Evolutionary conservation across 2,329 filamentous ascomycete genomes (phyloP).

Genomic region (Massarina eburnea): DNA sequence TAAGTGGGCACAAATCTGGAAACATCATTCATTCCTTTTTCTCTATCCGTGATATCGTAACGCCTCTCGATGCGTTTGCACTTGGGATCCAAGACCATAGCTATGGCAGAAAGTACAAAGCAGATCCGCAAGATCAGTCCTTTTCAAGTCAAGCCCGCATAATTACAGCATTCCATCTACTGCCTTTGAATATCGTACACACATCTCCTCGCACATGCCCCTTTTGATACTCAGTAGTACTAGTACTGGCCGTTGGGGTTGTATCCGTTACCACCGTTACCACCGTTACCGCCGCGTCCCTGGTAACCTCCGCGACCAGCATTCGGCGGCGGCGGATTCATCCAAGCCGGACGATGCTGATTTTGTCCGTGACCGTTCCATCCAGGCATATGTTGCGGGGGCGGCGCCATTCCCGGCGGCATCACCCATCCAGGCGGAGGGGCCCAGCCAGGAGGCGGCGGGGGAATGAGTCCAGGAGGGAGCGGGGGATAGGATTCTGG

Average conservation of each 20-base stretch:
- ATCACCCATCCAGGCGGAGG: background rate
- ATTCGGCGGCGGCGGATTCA: slow-evolving; percentile 1
- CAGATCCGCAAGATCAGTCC: too few relatives aligned
- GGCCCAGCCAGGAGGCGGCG: background rate
- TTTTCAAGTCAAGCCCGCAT: too few relatives aligned
- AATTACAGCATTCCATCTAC: too few relatives aligned
- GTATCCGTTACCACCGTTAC: slow-evolving; percentile 8
- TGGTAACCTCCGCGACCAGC: slow-evolving; percentile 18
- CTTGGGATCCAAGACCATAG: too few relatives aligned
- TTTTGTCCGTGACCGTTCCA: background rate
- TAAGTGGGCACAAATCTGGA: too few relatives aligned
- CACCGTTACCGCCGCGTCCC: background rate
- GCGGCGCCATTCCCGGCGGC: background rate
- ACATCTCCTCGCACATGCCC: too few relatives aligned
- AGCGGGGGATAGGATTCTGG: background rate
- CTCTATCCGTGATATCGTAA: too few relatives aligned
- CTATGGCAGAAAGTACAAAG: too few relatives aligned
- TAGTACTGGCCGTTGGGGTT: background rate
- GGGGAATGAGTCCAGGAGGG: background rate
- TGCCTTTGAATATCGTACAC: too few relatives aligned
- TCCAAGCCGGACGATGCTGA: slow-evolving; percentile 1
- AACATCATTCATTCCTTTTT: too few relatives aligned
- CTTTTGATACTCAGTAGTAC: too few relatives aligned
- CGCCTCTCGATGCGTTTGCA: too few relatives aligned
- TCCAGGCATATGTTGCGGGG: background rate